These are phyloP conservation scores for Peniophora sp. DNA, from an alignment of 1,284 basidiomycete genomes.

Conservation along the genomic window DNA sequence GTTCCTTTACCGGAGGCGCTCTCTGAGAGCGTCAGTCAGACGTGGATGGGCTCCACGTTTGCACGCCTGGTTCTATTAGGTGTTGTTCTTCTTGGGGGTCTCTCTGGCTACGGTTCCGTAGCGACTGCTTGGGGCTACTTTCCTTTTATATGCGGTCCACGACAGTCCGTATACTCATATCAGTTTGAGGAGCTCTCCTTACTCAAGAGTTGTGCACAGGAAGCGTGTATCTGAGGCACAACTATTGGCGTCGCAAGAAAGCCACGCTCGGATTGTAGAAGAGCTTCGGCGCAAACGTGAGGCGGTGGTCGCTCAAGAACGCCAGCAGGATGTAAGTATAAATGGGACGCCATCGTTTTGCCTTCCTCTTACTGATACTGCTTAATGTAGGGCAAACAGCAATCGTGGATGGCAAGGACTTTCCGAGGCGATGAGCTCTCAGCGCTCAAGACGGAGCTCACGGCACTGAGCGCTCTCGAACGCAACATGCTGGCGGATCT, in stretches of 20 bases:
- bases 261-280: conserved; percentile 41
- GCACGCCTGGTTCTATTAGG: conserved; percentile 69
- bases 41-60: conserved; percentile 36
- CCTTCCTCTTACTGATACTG: background rate
- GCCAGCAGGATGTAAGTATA: background rate
- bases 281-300: conserved; percentile 27
- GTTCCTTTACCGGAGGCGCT: conserved; percentile 56
- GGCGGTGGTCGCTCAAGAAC: conserved; percentile 3
- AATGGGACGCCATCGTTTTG: conserved; percentile 1
- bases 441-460: conserved; percentile 40
- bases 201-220: conserved; percentile 13
- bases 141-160: conserved; percentile 18
- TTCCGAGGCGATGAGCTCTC: conserved; percentile 31
- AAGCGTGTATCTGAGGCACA: conserved; percentile 39
- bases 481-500: conserved; percentile 60
- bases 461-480: conserved; percentile 59
- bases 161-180: conserved; percentile 11
- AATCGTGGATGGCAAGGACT: conserved; percentile 37
- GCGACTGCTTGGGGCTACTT: conserved; percentile 52
- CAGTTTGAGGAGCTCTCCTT: background rate
- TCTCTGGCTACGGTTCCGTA: conserved; percentile 71
- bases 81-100: conserved; percentile 59
- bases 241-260: conserved; percentile 38
- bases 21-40: conserved; percentile 20
- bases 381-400: background rate